Conservation (phyloP, 1,284 basidiomycete species). For the Marasmius tenuissimus region DNA sequence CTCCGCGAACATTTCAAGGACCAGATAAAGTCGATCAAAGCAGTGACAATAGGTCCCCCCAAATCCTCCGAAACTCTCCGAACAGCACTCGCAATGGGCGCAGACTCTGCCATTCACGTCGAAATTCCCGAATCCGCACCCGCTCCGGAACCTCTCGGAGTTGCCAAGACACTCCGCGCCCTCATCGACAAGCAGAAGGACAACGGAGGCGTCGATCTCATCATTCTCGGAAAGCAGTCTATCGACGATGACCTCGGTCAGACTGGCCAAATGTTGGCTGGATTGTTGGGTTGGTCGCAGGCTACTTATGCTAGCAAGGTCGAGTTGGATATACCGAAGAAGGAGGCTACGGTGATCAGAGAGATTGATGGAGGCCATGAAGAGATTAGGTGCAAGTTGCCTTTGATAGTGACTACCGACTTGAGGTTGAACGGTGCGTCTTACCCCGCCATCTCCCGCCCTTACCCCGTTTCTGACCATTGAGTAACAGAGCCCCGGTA, state of each 20-base stretch:
- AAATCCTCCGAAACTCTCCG: conserved; percentile 92
- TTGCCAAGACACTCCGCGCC: conserved; percentile 84
- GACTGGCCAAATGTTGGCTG: conserved; percentile 98
- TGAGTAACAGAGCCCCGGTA: conserved; percentile 81
- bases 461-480: neutral
- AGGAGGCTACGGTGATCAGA: conserved; percentile 75
- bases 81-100: conserved; percentile 97
- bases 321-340: conserved; percentile 70
- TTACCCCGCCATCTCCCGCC: neutral
- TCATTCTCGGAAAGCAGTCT: conserved; percentile 98
- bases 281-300: conserved; percentile 90
- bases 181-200: conserved; percentile 73
- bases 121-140: conserved; percentile 75
- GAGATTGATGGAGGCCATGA: conserved; percentile 97
- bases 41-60: conserved; percentile 89
- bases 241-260: conserved; percentile 98
- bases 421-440: conserved; percentile 72
- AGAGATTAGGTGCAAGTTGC: conserved; percentile 80
- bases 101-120: conserved; percentile 91
- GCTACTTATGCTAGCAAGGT: conserved; percentile 95
- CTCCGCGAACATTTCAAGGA: conserved; percentile 83
- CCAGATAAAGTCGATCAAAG: conserved; percentile 82
- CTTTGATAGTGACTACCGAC: conserved; percentile 92
- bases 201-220: conserved; percentile 72
- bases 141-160: conserved; percentile 81